Conservation (phyloP, 805 yeast genomes). For the Lipomyces anomalus region DNA sequence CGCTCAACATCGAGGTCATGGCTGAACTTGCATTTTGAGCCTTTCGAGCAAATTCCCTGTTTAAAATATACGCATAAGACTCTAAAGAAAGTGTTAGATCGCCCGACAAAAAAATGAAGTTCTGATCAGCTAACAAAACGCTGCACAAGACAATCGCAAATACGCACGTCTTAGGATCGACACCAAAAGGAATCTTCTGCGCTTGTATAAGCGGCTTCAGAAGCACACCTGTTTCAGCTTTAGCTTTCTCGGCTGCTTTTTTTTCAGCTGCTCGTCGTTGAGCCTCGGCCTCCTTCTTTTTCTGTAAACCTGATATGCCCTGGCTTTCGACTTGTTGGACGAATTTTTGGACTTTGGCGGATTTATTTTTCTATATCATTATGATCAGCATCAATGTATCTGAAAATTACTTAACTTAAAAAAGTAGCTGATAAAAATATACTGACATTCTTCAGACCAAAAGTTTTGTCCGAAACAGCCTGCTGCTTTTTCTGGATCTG, state of each 20-base stretch:
- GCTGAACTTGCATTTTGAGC: slow-evolving; percentile 76
- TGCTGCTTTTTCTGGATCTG: slow-evolving; percentile 51
- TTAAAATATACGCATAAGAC: slow-evolving; percentile 86
- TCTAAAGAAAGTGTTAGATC: slow-evolving; percentile 4
- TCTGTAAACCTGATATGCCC: slow-evolving; percentile 46
- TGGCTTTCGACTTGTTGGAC: slow-evolving; percentile 66
- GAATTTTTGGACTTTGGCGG: slow-evolving; percentile 76
- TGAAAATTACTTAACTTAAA: slow-evolving; percentile 6
- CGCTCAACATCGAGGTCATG: slow-evolving; percentile 84
- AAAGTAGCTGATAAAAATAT: slow-evolving; percentile 16
- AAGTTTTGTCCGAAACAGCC: slow-evolving; percentile 77
- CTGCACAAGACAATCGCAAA: not conserved
- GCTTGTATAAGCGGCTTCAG: slow-evolving; percentile 58
- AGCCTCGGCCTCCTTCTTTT: slow-evolving; percentile 69
- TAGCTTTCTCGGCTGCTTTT: slow-evolving; percentile 86
- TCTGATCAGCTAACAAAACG: too few species aligned
- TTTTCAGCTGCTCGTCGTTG: slow-evolving; percentile 68
- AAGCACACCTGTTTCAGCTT: slow-evolving; percentile 75
- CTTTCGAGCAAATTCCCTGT: slow-evolving; percentile 69
- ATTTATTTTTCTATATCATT: slow-evolving; percentile 60
- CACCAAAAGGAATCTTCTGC: slow-evolving; percentile 93
- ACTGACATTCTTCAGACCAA: slow-evolving; percentile 73
- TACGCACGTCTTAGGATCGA: slow-evolving; percentile 76
- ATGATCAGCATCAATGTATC: not conserved
- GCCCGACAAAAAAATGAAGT: too few species aligned